Evolutionary conservation across 2,329 filamentous ascomycete genomes (phyloP), one percentile per base, ranked within the genome.

Genomic region (Pseudogymnoascus sp.): DNA sequence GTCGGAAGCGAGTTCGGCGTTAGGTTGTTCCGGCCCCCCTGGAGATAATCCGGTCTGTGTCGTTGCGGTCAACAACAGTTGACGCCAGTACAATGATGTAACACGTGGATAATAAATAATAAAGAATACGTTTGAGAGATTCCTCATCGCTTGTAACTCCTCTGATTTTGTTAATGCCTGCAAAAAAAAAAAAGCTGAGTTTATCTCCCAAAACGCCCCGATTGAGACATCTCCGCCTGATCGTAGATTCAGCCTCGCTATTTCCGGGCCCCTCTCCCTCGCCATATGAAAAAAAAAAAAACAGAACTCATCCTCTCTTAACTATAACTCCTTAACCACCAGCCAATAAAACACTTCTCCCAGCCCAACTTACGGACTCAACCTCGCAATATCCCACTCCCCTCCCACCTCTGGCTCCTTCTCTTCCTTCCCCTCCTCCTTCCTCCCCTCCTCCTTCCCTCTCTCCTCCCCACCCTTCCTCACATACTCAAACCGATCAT

Each of bases 401-500:
- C 75, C 78, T 62, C 76, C 76, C 68, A 72, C 74, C 14, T 70
- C 71, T 34, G 71, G 73, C 18, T 69, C 74, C 10, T 69, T 74
- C 61, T 77, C 78, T 56, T 84, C 81, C 73, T 83, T 85, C 62
- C 86, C 84, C 75, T 96, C 97, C 64, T 86, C 83, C 75, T 96
- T 96, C 64, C 86, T 83, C 68, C 18, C 40, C 11, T n/a, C 14
- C 14, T 73, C 74, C 11, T 28, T 4, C 23, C 72, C 74, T 11
- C 70, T 72, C 46, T 73, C 74, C 16, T 69, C 75, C 10, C 69
- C 75, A 61, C 78, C 79, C 60, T 84, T 81, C 73, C 84, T 86
- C 63, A 86, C 85, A 77, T 97, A 97, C 66, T 87, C 83, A 74
- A 99, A 97, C 23, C 95, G 88, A 80, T 99, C 95, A 77, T 99